Evolutionary conservation across 75 land plant genomes (phyloP).

Genomic region (Pinus tabuliformis): DNA sequence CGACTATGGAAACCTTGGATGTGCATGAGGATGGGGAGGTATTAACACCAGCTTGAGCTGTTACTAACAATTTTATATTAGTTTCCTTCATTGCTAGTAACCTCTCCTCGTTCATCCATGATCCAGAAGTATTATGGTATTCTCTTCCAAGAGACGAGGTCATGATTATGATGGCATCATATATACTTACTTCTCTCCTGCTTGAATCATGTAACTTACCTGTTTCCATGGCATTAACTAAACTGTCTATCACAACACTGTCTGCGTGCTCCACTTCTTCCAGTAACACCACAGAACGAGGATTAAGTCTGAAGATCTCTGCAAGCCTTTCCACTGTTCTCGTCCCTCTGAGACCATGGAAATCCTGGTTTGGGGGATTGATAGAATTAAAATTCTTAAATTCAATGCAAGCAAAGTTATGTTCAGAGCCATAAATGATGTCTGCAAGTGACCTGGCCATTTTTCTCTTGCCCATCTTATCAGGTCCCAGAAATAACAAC

Average conservation of each 20-base stretch:
- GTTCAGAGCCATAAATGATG: constrained; percentile 46
- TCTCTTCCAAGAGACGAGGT: constrained; percentile 29
- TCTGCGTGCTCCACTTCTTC: constrained; percentile 70
- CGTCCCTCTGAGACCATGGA: constrained; percentile 5
- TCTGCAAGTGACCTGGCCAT: constrained; percentile 54
- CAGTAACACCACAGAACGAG: constrained; percentile 45
- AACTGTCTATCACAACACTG: constrained; percentile 14
- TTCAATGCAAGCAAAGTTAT: constrained; percentile 37
- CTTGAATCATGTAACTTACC: constrained; percentile 35
- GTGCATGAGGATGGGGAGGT: neutral
- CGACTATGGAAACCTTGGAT: neutral
- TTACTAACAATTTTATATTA: too few relatives aligned
- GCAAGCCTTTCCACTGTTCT: constrained; percentile 32
- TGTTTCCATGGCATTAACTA: constrained; percentile 32
- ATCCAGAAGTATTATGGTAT: neutral
- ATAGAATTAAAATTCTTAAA: constrained; percentile 9
- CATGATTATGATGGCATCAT: constrained; percentile 44
- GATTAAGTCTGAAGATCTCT: constrained; percentile 40
- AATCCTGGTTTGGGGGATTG: neutral
- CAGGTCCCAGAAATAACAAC: constrained; percentile 80
- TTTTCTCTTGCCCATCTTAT: constrained; percentile 32
- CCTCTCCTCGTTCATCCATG: neutral
- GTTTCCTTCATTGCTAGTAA: neutral
- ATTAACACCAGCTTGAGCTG: too few relatives aligned
- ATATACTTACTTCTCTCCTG: constrained; percentile 31